These are phyloP conservation scores for California macrophylla DNA, from an alignment of 441 rosid genomes.

Conservation along the genomic window DNA sequence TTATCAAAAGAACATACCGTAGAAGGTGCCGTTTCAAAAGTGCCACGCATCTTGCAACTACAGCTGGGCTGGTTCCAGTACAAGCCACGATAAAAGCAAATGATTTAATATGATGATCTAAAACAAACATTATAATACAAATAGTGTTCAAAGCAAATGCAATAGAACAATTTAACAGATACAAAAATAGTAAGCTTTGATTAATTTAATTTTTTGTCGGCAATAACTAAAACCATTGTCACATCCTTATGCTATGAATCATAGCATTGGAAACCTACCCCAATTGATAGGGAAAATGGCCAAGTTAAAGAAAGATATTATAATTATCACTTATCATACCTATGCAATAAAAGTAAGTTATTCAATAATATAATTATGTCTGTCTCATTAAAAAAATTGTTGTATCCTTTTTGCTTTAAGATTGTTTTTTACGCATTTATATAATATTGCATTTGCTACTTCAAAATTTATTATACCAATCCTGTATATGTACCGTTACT, in stretches of 20 bases:
- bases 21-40: constrained; percentile 82
- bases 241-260: too few relatives aligned
- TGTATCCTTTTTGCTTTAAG: background rate
- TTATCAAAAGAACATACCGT: constrained; percentile 40
- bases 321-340: too few relatives aligned
- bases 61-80: constrained; percentile 79
- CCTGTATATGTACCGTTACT: background rate
- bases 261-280: too few relatives aligned
- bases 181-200: background rate
- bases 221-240: too few relatives aligned
- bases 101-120: background rate
- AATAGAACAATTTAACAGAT: background rate
- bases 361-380: background rate
- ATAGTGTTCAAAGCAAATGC: constrained; percentile 8
- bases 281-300: too few relatives aligned
- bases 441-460: background rate
- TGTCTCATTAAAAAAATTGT: too few relatives aligned
- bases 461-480: background rate
- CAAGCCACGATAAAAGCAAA: constrained; percentile 25
- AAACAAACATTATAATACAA: constrained; percentile 7
- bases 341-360: background rate
- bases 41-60: constrained; percentile 88
- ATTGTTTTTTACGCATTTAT: background rate
- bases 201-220: too few relatives aligned
- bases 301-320: too few relatives aligned